Base-by-base conservation (phyloP, 345 rosid genomes). In the Pugionium cornutum region DNA sequence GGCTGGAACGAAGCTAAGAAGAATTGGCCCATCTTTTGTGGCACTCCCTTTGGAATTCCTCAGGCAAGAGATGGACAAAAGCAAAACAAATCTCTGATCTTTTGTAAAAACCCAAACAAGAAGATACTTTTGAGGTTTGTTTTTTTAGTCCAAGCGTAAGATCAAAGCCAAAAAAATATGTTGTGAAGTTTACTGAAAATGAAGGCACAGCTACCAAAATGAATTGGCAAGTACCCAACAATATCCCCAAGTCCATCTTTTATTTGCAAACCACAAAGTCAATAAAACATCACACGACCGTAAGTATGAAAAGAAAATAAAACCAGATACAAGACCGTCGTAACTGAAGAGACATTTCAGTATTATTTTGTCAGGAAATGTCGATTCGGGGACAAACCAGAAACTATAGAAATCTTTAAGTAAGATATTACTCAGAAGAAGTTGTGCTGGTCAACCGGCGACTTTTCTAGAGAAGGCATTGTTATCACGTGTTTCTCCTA, bases 1-100 rank as follows among this genome's bases (percentile, higher is more conserved):
- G 97, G 97, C 9, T 92, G 97, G 98, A 92, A 74, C 9, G 98
- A 92, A 79, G 97, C 98, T 63, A 80, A 68, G 74, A 92, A 81
- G 86, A 92, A 92, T 37, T 92, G 94, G 94, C 97, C 98, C 44
- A 91, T 87, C 30, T 92, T 87, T 67, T 92, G 18, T 18, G 97
- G 96, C 94, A 84, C 58, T 92, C 98, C 70, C 70, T 92, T 27
- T 66, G 97, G 88, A 92, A 83, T 6, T 58, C 81, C 69, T 78
- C 91, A 27, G 61, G 55, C 43, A 83, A 85, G 76, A 82, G 75
- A 68, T 87, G 83, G 74, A 4, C 10, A 6, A 7, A 9, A 18
- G 18, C 18, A 18, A 9, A 31, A 2, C 31, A 29, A 26, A 61
- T 36, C 10, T 11, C 5, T 18, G 18, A 18, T 18, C 18, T 18